Conservation (phyloP, 257 asterid genomes). For the Thymus mandschuricus region DNA sequence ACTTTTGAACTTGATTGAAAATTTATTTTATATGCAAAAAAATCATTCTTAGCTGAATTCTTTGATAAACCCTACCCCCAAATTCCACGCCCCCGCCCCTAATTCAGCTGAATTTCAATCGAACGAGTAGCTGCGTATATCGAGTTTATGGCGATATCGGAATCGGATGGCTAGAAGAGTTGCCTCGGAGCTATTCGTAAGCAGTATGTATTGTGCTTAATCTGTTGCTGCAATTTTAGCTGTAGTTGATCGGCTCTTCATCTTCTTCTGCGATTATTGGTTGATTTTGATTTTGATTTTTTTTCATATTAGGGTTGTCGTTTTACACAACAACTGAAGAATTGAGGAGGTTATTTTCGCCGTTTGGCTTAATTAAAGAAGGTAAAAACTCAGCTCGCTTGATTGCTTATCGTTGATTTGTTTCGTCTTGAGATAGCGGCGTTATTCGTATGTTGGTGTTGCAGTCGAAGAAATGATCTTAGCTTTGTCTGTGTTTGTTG, state of each 20-base stretch:
- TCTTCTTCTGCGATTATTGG: background rate
- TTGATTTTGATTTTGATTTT: conserved; percentile 9
- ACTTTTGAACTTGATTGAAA: too few species aligned
- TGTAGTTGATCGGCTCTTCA: background rate
- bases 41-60: background rate
- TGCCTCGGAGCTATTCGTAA: conserved; percentile 60
- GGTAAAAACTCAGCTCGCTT: conserved; percentile 39
- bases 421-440: background rate
- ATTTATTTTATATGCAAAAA: too few species aligned
- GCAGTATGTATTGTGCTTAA: conserved; percentile 44
- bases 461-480: background rate
- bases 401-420: conserved; percentile 13
- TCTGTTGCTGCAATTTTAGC: background rate
- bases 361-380: conserved; percentile 59
- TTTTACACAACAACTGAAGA: conserved; percentile 62
- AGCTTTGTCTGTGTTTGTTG: background rate
- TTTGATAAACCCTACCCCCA: conserved; percentile 31
- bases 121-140: background rate
- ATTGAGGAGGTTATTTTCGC: conserved; percentile 60
- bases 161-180: conserved; percentile 52
- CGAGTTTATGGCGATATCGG: conserved; percentile 28
- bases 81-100: background rate
- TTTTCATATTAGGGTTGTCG: conserved; percentile 57
- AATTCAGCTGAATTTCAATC: background rate
- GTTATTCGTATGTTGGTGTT: background rate